Evolutionary conservation across 192 early-diverging fungal genomes (phyloP), one percentile per base, ranked within the genome.

Genomic region (Rhizophagus prolifer): DNA sequence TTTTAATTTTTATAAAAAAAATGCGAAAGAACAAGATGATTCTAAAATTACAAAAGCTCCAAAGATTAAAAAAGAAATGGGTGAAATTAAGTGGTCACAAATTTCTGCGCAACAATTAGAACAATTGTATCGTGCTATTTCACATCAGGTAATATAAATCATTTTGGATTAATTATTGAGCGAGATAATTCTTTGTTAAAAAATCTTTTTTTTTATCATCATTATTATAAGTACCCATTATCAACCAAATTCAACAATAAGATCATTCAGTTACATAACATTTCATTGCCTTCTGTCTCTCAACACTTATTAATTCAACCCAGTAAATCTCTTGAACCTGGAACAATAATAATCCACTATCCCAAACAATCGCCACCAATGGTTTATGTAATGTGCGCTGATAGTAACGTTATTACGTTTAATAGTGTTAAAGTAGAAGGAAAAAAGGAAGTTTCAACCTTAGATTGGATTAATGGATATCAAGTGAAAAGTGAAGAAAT

Each of bases 381-480:
- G 0, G 75, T 85, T 19, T 26, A 62, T 62, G 61, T 13, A 28
- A 8, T 12, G 30, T 62, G n/a, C 10, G n/a, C 23, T 12, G 67
- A 44, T 38, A n/a, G 13, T 46, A 25, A 28, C 2, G 25, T 72
- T 25, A 75, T 75, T 64, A 34, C 25, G 38, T 75, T 62, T 54
- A 81, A 34, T 10, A 70, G 70, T 12, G 54, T 94, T 12, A 88
- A 91, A 72, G 85, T 91, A 36, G 85, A 93, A 73, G 86, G 84
- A 70, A 93, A 93, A 71, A 84, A 78, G 9, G 81, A 78, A 12
- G 68, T 91, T 12, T 73, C 70, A 2, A 85, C 87, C 30, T 82
- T 82, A 41, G 92, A 90, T 73, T 94, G 94, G 79, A 78, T 81
- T 30, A 95, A 95, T 80, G 94, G 94, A 30, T 93, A 95, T 78